Conservation (phyloP, 179 eudicot species). For the Heliamphora pulchella region DNA sequence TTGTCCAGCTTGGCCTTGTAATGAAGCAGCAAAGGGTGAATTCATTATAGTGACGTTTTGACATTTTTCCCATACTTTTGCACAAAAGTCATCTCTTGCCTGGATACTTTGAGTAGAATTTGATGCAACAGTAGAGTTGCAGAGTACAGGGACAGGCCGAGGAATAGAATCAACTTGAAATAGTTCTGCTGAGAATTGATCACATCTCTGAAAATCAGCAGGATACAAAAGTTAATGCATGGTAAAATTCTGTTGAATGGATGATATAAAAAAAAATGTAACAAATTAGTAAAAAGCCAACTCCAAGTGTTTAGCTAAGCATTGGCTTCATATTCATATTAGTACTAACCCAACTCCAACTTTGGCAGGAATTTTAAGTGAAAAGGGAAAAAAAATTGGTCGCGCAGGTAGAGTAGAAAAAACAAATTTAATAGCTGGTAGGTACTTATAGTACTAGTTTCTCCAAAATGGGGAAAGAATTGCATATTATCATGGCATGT, state of each 20-base stretch:
- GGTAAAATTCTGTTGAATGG: not conserved
- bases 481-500: no score
- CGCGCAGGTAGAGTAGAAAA: not conserved
- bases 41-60: conserved; percentile 47
- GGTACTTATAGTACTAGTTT: not conserved
- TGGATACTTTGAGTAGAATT: conserved; percentile 38
- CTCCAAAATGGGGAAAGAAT: no score
- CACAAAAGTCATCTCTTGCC: conserved; percentile 45
- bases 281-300: not conserved
- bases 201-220: conserved; percentile 51
- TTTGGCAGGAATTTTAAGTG: not conserved
- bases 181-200: conserved; percentile 65
- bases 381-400: not conserved
- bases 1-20: conserved; percentile 38
- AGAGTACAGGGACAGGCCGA: conserved; percentile 51
- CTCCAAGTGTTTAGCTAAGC: not conserved
- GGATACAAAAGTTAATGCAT: not conserved
- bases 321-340: not conserved
- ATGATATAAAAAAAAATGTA: not conserved
- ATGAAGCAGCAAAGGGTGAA: conserved; percentile 60
- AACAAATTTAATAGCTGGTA: not conserved
- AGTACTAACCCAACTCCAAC: not conserved
- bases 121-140: conserved; percentile 51
- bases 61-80: conserved; percentile 68
- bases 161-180: conserved; percentile 32